phyloP scores from a whole-genome alignment of 108 stramenopile species.

The Cyclostephanos tholiformis region DNA sequence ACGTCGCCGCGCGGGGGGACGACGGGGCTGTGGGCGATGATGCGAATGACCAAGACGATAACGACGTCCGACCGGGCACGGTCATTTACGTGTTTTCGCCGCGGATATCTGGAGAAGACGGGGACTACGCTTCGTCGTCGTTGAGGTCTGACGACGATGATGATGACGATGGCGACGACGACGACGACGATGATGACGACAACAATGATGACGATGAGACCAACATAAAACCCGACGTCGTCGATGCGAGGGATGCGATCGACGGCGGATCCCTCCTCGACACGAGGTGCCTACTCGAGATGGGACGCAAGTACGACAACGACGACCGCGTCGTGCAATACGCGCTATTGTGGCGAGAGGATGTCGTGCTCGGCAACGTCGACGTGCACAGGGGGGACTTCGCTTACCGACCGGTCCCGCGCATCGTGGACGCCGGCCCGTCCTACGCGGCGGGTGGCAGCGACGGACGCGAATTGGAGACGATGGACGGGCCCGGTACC shows the following conservation, averaged over 20 bases:
- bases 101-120: neutral
- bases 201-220: too few relatives aligned
- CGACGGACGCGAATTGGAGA: constrained; percentile 25
- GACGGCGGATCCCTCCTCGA: neutral
- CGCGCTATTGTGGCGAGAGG: constrained; percentile 24
- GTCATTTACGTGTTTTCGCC: constrained; percentile 31
- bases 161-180: too few relatives aligned
- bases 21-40: neutral
- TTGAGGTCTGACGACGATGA: too few relatives aligned
- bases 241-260: neutral
- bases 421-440: neutral
- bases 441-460: neutral
- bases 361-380: constrained; percentile 32
- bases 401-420: constrained; percentile 40
- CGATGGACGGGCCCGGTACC: constrained; percentile 8
- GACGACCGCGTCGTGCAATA: constrained; percentile 35
- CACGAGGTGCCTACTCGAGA: constrained; percentile 26
- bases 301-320: constrained; percentile 35
- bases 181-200: too few relatives aligned
- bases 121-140: neutral
- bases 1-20: too few relatives aligned
- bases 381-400: constrained; percentile 44
- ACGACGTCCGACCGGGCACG: constrained; percentile 41
- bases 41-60: neutral
- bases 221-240: neutral